Base-by-base conservation (phyloP, 495 filamentous ascomycete genomes). In the Penicillium paradoxum region DNA sequence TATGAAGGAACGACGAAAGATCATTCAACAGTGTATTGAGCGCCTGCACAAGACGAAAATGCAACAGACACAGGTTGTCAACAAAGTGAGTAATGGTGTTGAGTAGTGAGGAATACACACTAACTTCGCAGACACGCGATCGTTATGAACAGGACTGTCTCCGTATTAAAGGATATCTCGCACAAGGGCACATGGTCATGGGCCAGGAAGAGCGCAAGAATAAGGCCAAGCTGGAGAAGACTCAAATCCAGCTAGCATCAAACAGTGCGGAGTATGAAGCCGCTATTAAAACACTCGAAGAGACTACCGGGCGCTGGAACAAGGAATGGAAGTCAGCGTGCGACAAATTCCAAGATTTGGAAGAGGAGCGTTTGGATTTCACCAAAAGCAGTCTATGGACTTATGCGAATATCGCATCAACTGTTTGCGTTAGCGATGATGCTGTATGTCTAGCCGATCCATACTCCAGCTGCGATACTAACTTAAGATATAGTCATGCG, bases 121-220 rank as follows among this genome's bases (percentile, higher is more conserved):
- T 78, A 44, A 78, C 47, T 13, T 30, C 10, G 10, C 56, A 92
- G 89, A 86, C 91, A 21, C 81, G 93, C 22, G 95, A 99, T 73
- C 82, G 85, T 24, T 99, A 90, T 59, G 95, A 99, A 67, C 91
- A 97, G 68, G 95, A 99, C 50, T 97, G 91, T 62, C 77, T 99
- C 15, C 92, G 93, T 64, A 97, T 99, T 61, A 99, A 99, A 64
- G 93, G 95, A 17, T 99, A 97, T 61, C 81, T 97, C 15, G 95
- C 95, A 8, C 95, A 99, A 69, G 95, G 93, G 15, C 95, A 99
- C 64, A 99, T 99, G 95, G 95, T 99, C 34, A 97, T 97, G 95
- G 95, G 95, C 10, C 95, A 99, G 54, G 95, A 99, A 59, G 95
- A 99, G 70, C 80, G 92, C 33, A 97, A 97, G 73, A 99, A 99